phyloP scores from a whole-genome alignment of 1,284 basidiomycete genomes.

The Hymenochaete sp. region DNA sequence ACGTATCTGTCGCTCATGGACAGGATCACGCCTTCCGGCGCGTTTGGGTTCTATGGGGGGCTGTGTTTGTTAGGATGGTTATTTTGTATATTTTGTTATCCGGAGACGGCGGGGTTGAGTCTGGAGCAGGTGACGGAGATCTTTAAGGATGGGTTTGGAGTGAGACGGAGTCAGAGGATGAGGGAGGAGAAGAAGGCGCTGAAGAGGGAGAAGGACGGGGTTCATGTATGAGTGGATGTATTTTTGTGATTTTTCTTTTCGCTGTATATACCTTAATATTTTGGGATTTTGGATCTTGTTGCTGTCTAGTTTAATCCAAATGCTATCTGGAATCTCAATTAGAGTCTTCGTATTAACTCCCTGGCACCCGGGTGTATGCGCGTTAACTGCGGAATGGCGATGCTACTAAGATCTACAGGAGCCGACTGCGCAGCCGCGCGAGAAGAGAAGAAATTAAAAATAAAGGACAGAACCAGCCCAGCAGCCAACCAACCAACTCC shows the following conservation, averaged over 20 bases:
- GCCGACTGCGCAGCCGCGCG: no score
- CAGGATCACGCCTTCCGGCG: slow-evolving; percentile 66
- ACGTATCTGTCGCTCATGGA: slow-evolving; percentile 77
- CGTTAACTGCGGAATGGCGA: no score
- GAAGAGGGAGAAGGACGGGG: slow-evolving; percentile 11
- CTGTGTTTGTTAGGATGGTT: slow-evolving; percentile 64
- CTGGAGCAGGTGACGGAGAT: slow-evolving; percentile 67
- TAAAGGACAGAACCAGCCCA: not conserved
- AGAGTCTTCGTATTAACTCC: no score
- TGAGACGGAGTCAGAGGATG: slow-evolving; percentile 43
- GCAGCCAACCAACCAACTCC: not conserved
- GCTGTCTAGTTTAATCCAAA: no score
- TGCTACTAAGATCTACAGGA: no score
- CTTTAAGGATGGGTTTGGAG: slow-evolving; percentile 51
- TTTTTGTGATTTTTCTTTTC: no score
- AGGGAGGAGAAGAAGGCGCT: slow-evolving; percentile 34
- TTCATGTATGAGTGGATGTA: no score
- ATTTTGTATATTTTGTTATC: slow-evolving; percentile 65
- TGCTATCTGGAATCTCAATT: no score
- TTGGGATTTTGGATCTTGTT: no score
- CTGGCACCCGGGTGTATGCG: no score
- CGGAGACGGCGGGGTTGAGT: slow-evolving; percentile 68
- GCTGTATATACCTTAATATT: no score
- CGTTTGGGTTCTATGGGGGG: slow-evolving; percentile 75
- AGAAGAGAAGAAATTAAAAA: no score